phyloP scores from a whole-genome alignment of 2,329 filamentous ascomycete genomes.

The Rhinocladiella similis region DNA sequence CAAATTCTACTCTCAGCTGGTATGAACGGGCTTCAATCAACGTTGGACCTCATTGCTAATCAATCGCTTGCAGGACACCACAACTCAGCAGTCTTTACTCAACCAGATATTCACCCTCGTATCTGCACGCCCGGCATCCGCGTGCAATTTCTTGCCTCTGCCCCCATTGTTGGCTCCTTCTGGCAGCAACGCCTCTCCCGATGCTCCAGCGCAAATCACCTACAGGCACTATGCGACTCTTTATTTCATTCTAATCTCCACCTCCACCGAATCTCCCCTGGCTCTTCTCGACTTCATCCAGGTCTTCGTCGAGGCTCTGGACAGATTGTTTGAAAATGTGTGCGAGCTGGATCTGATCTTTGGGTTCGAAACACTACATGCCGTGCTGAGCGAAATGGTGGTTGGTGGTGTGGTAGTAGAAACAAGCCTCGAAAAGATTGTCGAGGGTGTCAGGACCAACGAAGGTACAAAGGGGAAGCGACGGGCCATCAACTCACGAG shows the following conservation, averaged over 20 bases:
- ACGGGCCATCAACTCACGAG: constrained; percentile 45
- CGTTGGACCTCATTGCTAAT: constrained; percentile 4
- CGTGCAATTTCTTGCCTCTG: constrained; percentile 94
- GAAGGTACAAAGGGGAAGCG: constrained; percentile 45
- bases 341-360: constrained; percentile 98
- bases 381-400: constrained; percentile 42
- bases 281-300: constrained; percentile 96
- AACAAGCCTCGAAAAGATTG: constrained; percentile 63
- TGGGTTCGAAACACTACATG: constrained; percentile 96
- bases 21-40: constrained; percentile 42
- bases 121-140: constrained; percentile 82
- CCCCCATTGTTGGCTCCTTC: constrained; percentile 62
- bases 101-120: constrained; percentile 97
- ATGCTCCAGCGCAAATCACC: constrained; percentile 91
- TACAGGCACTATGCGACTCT: constrained; percentile 98
- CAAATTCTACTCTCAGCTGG: constrained; percentile 98
- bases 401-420: constrained; percentile 40
- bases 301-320: constrained; percentile 94
- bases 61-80: constrained; percentile 70
- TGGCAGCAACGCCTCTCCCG: constrained; percentile 51
- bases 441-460: constrained; percentile 73
- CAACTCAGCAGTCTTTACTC: constrained; percentile 93
- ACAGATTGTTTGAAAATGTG: constrained; percentile 95
- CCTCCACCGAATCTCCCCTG: constrained; percentile 91
- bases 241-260: constrained; percentile 98